phyloP scores from a whole-genome alignment of 148 eudicot species.

The Amaranthus palmeri region DNA sequence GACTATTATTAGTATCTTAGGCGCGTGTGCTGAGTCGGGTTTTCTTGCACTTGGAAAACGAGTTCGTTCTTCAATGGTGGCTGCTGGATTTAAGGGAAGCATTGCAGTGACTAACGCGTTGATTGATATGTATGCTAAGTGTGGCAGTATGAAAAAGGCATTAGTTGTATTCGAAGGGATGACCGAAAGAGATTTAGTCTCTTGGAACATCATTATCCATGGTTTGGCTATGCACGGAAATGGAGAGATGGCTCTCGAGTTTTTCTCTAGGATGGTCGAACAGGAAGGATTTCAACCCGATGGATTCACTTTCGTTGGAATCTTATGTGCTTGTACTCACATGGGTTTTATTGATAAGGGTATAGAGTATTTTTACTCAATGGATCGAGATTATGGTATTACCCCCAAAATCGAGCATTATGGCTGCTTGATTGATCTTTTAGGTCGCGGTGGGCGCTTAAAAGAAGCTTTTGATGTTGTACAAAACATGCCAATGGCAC shows the following conservation, averaged over 20 bases:
- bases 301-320: constrained; percentile 66
- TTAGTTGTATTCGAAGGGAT: constrained; percentile 48
- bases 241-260: constrained; percentile 59
- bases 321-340: constrained; percentile 89
- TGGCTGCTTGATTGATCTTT: constrained; percentile 83
- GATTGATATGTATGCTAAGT: constrained; percentile 87
- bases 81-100: constrained; percentile 36
- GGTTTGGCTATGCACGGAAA: constrained; percentile 84
- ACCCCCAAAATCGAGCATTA: constrained; percentile 71
- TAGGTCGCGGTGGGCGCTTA: constrained; percentile 81
- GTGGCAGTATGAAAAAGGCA: constrained; percentile 58
- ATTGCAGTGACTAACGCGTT: constrained; percentile 53
- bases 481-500: constrained; percentile 70
- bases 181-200: constrained; percentile 60
- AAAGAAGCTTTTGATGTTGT: constrained; percentile 62
- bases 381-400: constrained; percentile 63
- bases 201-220: constrained; percentile 85
- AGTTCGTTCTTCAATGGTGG: constrained; percentile 53
- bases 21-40: constrained; percentile 85
- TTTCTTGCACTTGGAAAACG: constrained; percentile 57
- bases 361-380: constrained; percentile 49
- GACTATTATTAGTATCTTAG: constrained; percentile 55
- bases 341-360: constrained; percentile 66
- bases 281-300: constrained; percentile 66
- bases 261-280: constrained; percentile 52